These are phyloP conservation scores for Nitzschia palea DNA, from an alignment of 108 stramenopile genomes.

Conservation along the genomic window DNA sequence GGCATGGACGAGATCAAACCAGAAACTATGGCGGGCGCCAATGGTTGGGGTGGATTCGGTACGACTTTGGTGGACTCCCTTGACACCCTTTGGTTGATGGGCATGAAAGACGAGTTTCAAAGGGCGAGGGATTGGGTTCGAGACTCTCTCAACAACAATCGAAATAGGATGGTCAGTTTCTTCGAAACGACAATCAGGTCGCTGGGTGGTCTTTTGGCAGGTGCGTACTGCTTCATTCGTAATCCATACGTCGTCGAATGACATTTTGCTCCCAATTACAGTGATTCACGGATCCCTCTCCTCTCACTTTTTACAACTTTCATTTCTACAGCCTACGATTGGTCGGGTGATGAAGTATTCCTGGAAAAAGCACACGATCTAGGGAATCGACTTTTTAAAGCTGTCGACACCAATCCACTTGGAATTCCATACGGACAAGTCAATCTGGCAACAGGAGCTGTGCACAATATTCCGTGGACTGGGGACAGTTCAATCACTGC, in stretches of 20 bases:
- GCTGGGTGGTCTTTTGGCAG: slow-evolving; percentile 92
- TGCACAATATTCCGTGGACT: slow-evolving; percentile 55
- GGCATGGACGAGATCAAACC: slow-evolving; percentile 86
- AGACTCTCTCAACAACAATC: slow-evolving; percentile 55
- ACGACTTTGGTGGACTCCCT: slow-evolving; percentile 94
- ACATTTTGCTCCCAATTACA: too few relatives aligned
- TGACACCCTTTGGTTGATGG: slow-evolving; percentile 97
- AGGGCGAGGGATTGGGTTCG: slow-evolving; percentile 88
- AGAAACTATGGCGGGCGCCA: slow-evolving; percentile 30
- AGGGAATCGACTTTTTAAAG: slow-evolving; percentile 56
- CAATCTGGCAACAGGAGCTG: slow-evolving; percentile 44
- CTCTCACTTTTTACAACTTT: too few relatives aligned
- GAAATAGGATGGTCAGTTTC: slow-evolving; percentile 65
- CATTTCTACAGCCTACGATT: slow-evolving; percentile 94
- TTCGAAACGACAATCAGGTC: slow-evolving; percentile 99
- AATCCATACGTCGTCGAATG: too few relatives aligned
- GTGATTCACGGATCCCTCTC: too few relatives aligned
- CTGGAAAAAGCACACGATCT: slow-evolving; percentile 79
- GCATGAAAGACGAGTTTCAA: slow-evolving; percentile 91
- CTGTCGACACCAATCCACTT: slow-evolving; percentile 55
- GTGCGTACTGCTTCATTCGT: too few relatives aligned
- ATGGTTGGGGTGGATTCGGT: slow-evolving; percentile 88
- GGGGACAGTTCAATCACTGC: slow-evolving; percentile 53
- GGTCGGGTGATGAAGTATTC: slow-evolving; percentile 65
- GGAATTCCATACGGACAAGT: slow-evolving; percentile 70